Evolutionary conservation across 2,329 filamentous ascomycete genomes (phyloP).

Genomic region (Fusarium pseudonygamai): DNA sequence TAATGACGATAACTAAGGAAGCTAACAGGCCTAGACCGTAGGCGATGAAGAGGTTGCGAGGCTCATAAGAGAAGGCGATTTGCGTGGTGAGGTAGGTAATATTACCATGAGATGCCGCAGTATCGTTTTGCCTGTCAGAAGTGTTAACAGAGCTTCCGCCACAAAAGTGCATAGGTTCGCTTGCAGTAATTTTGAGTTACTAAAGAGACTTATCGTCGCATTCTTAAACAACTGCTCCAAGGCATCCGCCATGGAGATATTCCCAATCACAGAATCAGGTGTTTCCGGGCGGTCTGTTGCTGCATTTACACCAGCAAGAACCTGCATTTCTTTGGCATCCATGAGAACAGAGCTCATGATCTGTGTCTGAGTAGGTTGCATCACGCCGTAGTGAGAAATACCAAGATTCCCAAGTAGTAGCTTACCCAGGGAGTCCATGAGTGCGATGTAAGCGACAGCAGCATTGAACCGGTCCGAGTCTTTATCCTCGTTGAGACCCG

Average conservation of each 20-base stretch:
- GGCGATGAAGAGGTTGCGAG: conserved; percentile 13
- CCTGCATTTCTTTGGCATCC: conserved; percentile 9
- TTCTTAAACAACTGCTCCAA: conserved; percentile 2
- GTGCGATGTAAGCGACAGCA: not conserved
- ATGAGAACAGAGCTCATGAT: conserved; percentile 10
- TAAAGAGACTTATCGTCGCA: conserved; percentile 4
- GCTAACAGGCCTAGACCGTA: not conserved
- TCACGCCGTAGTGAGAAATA: not conserved
- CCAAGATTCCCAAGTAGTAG: not conserved
- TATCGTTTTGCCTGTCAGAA: not conserved
- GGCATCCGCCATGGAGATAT: not conserved
- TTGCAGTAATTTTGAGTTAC: not conserved
- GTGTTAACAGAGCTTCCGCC: not conserved
- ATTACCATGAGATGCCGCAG: not conserved
- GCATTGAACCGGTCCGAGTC: not conserved
- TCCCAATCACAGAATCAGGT: not conserved
- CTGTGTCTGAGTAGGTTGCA: not conserved
- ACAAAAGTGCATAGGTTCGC: not conserved
- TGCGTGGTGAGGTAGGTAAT: not conserved
- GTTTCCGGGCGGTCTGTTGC: accelerated
- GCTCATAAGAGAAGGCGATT: not conserved
- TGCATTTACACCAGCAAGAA: not conserved
- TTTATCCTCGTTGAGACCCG: accelerated
- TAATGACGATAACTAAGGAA: not conserved
- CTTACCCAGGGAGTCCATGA: not conserved